Base-by-base conservation (phyloP, 495 filamentous ascomycete species). In the Penicillium turbatum region DNA sequence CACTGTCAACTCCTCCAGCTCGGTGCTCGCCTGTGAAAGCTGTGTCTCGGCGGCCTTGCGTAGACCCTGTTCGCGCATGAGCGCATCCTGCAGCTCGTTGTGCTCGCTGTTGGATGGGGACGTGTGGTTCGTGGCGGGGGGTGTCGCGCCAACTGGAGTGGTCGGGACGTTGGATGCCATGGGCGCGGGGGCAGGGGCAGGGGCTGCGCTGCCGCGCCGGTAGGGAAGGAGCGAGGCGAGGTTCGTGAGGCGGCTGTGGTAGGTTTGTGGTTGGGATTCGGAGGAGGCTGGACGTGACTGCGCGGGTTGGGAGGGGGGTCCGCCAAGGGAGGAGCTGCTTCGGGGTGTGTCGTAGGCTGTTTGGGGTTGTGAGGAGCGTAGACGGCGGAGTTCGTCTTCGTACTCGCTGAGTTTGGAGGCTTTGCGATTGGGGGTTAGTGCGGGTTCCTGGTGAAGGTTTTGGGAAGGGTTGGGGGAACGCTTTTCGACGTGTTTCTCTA, bases 1-100 rank as follows among this genome's bases (percentile, higher is more conserved):
- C 40, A 84, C 87, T 31, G 83, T 89, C 58, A 98, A 73, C 62
- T 98, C 93, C 68, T 97, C 95, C 12, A 98, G 78, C 72, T 98
- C 93, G 1, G 72, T 78, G 44, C 79, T 86, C 27, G 89, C 86
- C 48, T 86, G 81, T 59, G 75, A 77, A 29, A 96, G 74, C 55
- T 82, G 80, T 32, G 77, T 76, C 71, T 98, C 93, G 3, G 92
- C 92, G 11, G 81, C 79, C 19, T 79, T 76, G 37, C 93, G 86
- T 44, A 90, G 74, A 27, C 67, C 67, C 60, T 86, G 83, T 66
- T 97, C 93, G 46, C 81, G 80, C 15, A 76, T 74, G 11, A 97
- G 75, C 12, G 82, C 82, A n/a, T 82, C 79, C n/a, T 85, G 76
- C 0, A 90, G 74, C 47, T 90, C 88, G 4, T 75, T 75, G 17